These are phyloP conservation scores for Kockiozyma suomiensis DNA, from an alignment of 805 yeast species.

Conservation along the genomic window DNA sequence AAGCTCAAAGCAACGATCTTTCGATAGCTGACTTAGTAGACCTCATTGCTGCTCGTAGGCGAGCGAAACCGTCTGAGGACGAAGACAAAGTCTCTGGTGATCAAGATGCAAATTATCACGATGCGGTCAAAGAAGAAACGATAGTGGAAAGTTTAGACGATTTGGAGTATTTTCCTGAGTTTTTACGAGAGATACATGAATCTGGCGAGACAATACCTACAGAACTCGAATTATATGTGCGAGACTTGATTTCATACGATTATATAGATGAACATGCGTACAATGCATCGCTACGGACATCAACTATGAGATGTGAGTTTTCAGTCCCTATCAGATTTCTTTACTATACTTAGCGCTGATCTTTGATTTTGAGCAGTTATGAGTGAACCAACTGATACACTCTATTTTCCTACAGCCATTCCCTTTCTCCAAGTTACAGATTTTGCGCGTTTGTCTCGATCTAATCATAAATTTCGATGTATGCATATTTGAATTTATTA, in stretches of 20 bases:
- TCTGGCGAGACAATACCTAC: slow-evolving; percentile 1
- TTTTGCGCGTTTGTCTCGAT: neutral
- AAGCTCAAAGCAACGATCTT: neutral
- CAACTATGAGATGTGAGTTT: neutral
- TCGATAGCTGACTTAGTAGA: neutral
- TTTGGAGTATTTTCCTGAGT: neutral
- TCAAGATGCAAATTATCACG: neutral
- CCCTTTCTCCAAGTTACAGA: neutral
- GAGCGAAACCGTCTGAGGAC: neutral
- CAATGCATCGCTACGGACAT: neutral
- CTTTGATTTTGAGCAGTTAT: neutral
- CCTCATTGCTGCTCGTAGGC: neutral
- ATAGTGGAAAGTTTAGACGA: neutral
- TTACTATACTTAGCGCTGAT: neutral
- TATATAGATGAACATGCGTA: neutral
- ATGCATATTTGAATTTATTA: neutral
- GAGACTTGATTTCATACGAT: neutral
- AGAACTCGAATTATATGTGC: neutral
- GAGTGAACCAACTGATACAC: neutral
- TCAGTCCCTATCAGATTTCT: no score
- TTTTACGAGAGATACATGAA: neutral
- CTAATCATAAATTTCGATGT: neutral
- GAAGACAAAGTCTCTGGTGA: neutral
- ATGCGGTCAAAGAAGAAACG: neutral
- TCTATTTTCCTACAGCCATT: neutral